A percentile compares a stretch with the other conserved stretches of the same genome.
Conservation (phyloP, 306 rosid species). For the Quercus berberidifolia region DNA sequence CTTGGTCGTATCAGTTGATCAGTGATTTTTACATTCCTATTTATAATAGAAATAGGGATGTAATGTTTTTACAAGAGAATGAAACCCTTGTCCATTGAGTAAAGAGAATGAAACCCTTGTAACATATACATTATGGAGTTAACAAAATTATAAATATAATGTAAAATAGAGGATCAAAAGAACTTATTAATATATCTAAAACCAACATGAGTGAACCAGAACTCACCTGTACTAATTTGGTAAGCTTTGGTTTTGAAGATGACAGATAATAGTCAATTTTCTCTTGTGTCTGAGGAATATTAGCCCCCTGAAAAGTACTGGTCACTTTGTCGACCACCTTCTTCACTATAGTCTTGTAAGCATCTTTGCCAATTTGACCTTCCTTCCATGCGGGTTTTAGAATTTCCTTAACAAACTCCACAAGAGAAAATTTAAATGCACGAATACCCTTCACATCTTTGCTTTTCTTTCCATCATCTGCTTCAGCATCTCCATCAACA, state of each 20-base stretch:
- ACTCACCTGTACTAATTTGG: slow-evolving; percentile 92
- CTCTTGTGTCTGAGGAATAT: slow-evolving; percentile 86
- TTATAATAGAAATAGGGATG: background rate
- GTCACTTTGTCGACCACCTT: slow-evolving; percentile 93
- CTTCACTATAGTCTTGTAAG: slow-evolving; percentile 88
- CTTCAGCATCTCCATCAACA: slow-evolving; percentile 46
- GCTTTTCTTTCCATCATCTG: slow-evolving; percentile 60
- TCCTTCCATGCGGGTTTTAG: slow-evolving; percentile 93
- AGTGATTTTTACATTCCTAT: background rate
- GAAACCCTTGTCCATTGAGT: too few relatives aligned
- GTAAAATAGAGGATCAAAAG: background rate
- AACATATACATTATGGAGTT: too few relatives aligned
- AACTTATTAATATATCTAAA: background rate
- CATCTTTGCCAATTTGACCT: slow-evolving; percentile 80
- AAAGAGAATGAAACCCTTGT: too few relatives aligned
- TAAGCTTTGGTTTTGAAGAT: slow-evolving; percentile 74
- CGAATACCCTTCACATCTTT: slow-evolving; percentile 77
- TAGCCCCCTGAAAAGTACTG: slow-evolving; percentile 52
- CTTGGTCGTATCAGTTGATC: too few relatives aligned
- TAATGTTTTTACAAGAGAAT: background rate
- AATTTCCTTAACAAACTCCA: slow-evolving; percentile 87
- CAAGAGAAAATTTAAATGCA: slow-evolving; percentile 82
- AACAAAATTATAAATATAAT: too few relatives aligned
- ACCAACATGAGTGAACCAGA: slow-evolving; percentile 21
- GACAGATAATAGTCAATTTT: slow-evolving; percentile 83